A percentile compares a stretch with the other conserved stretches of the same genome.
These are phyloP conservation scores for Raffaelea arxii DNA, from an alignment of 2,329 filamentous ascomycete genomes.

Conservation along the genomic window DNA sequence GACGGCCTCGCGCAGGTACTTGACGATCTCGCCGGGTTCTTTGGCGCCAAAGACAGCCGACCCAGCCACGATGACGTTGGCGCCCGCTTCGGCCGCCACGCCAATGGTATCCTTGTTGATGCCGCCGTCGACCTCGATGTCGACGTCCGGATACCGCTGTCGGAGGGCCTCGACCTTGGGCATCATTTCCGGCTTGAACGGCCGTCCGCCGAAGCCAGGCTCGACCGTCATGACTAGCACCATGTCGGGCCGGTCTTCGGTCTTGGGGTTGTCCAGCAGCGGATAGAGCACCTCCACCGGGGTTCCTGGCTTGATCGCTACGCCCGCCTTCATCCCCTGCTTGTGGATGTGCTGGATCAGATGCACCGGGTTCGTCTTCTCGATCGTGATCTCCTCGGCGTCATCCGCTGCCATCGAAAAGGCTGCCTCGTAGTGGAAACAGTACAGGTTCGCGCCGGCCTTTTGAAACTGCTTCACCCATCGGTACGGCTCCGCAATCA, in stretches of 20 bases:
- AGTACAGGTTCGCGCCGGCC: constrained; percentile 96
- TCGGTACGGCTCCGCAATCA: constrained; percentile 98
- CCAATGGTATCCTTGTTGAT: constrained; percentile 83
- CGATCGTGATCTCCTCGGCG: constrained; percentile 58
- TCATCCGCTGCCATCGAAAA: constrained; percentile 77
- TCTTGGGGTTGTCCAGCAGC: constrained; percentile 63
- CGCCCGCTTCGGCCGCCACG: constrained; percentile 86
- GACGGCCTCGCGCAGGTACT: constrained; percentile 69
- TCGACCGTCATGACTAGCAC: constrained; percentile 97
- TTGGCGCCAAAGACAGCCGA: constrained; percentile 24
- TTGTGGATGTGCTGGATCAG: constrained; percentile 87
- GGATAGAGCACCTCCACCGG: constrained; percentile 87
- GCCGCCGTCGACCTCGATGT: constrained; percentile 93
- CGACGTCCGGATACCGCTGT: constrained; percentile 75
- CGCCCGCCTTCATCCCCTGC: constrained; percentile 77
- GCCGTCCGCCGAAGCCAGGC: constrained; percentile 94
- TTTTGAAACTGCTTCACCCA: constrained; percentile 95
- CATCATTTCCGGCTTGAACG: constrained; percentile 94
- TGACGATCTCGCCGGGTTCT: constrained; percentile 71
- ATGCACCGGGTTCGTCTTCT: constrained; percentile 71
- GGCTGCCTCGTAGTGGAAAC: constrained; percentile 98
- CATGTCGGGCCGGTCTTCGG: constrained; percentile 89
- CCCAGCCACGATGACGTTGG: constrained; percentile 95
- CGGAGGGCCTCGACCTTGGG: constrained; percentile 85
- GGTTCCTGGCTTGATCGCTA: constrained; percentile 92